phyloP scores from a whole-genome alignment of 805 yeast genomes.

The Zygoascus flipseniorum region DNA sequence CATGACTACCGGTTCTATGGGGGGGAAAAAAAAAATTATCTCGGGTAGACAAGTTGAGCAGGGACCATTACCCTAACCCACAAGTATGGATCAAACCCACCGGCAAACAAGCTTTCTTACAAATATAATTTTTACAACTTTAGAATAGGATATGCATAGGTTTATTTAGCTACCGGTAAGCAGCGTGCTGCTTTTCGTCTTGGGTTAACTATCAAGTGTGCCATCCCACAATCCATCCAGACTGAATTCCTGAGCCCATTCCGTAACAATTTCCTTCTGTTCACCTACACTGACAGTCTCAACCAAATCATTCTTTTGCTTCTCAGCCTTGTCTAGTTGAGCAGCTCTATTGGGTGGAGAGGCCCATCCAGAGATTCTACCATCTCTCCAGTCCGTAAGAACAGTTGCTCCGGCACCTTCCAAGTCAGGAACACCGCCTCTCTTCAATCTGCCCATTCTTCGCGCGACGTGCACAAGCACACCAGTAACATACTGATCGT shows the following conservation, averaged over 20 bases:
- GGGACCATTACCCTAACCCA: not conserved
- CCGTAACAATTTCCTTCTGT: conserved; percentile 49
- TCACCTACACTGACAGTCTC: conserved; percentile 22
- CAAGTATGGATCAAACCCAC: not conserved
- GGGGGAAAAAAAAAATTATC: not conserved
- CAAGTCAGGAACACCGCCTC: conserved; percentile 88
- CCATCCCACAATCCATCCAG: conserved; percentile 63
- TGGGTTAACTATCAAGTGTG: conserved; percentile 7
- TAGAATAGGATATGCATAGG: not conserved
- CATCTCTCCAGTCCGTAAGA: conserved; percentile 95
- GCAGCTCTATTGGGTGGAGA: conserved; percentile 38
- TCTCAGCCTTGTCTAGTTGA: conserved; percentile 5
- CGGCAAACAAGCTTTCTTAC: no score
- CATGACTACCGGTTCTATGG: not conserved
- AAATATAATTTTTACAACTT: no score
- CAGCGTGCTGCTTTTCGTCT: no score
- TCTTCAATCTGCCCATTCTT: conserved; percentile 82
- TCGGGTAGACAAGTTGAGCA: not conserved
- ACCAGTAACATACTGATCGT: conserved; percentile 74
- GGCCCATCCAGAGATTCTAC: conserved; percentile 87
- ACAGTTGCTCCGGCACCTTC: conserved; percentile 76
- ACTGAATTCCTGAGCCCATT: conserved; percentile 93
- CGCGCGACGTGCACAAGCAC: conserved; percentile 90
- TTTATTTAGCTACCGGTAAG: not conserved
- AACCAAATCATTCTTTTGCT: conserved; percentile 6